A percentile compares a stretch with the other conserved stretches of the same genome.
These are phyloP conservation scores for Mortierella antarctica DNA, from an alignment of 192 early-diverging fungal genomes.

Conservation along the genomic window DNA sequence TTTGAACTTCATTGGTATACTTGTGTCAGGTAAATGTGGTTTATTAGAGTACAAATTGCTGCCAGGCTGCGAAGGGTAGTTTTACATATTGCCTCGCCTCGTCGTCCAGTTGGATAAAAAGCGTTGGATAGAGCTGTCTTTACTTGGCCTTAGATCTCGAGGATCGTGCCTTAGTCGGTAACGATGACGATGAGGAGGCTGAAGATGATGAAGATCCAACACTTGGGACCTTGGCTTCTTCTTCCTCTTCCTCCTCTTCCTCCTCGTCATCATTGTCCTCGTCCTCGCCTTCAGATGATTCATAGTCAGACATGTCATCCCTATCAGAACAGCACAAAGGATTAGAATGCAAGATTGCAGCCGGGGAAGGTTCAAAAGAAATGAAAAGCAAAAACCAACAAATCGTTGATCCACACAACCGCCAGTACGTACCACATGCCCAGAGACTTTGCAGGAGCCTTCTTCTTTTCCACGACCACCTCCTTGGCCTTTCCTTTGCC, in stretches of 20 bases:
- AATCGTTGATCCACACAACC: background rate
- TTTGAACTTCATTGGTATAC: too few species aligned
- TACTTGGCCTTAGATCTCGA: slow-evolving; percentile 2
- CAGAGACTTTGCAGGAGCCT: slow-evolving; percentile 25
- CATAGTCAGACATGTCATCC: slow-evolving; percentile 52
- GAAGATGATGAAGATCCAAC: slow-evolving; percentile 23
- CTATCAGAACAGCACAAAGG: slow-evolving; percentile 6
- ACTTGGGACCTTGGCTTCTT: slow-evolving; percentile 29
- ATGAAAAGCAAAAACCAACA: background rate
- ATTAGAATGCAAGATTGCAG: background rate
- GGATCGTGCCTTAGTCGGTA: background rate
- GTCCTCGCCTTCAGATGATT: slow-evolving; percentile 42
- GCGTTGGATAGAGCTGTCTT: too few species aligned
- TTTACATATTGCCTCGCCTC: too few species aligned
- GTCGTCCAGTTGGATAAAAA: too few species aligned
- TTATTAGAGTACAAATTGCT: too few species aligned
- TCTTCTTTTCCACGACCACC: slow-evolving; percentile 14
- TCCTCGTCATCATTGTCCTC: slow-evolving; percentile 34
- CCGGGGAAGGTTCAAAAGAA: too few species aligned
- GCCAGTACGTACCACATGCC: slow-evolving; percentile 42
- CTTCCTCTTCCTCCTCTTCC: slow-evolving; percentile 30
- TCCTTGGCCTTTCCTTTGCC: slow-evolving; percentile 44
- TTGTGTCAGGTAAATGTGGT: too few species aligned
- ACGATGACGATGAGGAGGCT: background rate
- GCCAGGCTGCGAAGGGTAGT: too few species aligned